These are phyloP conservation scores for Periconia sp. DNA, from an alignment of 2,329 filamentous ascomycete genomes.

Conservation along the genomic window DNA sequence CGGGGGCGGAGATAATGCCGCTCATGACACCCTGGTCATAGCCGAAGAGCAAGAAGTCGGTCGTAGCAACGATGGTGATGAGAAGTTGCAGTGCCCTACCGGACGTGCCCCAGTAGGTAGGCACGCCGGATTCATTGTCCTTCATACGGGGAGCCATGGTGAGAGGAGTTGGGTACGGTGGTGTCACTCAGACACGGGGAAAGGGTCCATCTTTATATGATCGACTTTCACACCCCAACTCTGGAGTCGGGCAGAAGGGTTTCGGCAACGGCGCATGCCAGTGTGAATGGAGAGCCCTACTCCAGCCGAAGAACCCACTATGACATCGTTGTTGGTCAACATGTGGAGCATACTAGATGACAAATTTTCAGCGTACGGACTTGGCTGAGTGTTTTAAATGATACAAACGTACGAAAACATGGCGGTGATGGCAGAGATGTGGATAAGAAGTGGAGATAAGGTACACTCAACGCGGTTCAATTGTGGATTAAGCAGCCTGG, in stretches of 20 bases:
- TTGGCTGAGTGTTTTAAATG: neutral
- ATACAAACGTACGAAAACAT: neutral
- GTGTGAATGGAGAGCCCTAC: neutral
- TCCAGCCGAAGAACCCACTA: neutral
- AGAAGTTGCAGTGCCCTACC: neutral
- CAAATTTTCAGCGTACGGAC: neutral
- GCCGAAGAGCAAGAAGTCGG: constrained; percentile 35
- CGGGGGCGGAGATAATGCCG: constrained; percentile 38
- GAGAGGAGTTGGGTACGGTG: neutral
- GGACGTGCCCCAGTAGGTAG: neutral
- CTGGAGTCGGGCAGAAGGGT: neutral
- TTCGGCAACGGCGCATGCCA: neutral
- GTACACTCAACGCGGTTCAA: neutral
- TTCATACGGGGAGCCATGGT: neutral
- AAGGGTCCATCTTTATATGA: neutral
- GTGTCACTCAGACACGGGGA: neutral
- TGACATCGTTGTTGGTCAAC: neutral
- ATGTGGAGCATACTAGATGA: neutral
- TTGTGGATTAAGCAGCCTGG: neutral
- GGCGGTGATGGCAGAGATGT: neutral
- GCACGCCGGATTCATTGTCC: neutral
- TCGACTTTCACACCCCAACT: neutral
- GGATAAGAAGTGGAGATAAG: neutral
- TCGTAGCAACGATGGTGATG: constrained; percentile 15
- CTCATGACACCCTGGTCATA: constrained; percentile 42